These are phyloP conservation scores for Talaromyces sp. DNA, from an alignment of 2,329 filamentous ascomycete species.

Conservation along the genomic window DNA sequence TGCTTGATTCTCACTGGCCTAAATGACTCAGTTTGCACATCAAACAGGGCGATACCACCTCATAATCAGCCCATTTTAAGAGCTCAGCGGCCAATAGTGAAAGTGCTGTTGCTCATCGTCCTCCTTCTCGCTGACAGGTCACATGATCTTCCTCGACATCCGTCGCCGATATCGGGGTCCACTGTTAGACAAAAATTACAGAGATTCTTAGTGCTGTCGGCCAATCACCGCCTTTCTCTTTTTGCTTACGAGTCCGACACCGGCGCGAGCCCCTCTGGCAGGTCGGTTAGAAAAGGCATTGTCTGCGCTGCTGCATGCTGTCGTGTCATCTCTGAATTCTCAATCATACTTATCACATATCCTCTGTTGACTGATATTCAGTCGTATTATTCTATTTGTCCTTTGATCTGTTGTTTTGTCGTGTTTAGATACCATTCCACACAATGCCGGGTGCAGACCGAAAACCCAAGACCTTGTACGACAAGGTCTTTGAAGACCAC, in stretches of 20 bases:
- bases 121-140: not conserved
- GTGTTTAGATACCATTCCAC: conserved; percentile 12
- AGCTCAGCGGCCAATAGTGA: not conserved
- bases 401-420: conserved; percentile 1
- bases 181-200: not conserved
- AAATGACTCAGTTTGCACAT: not conserved
- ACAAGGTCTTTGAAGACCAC: conserved; percentile 94
- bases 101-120: not conserved
- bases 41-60: not conserved
- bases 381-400: not conserved
- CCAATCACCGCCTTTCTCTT: conserved; percentile 9
- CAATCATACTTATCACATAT: not conserved
- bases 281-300: conserved; percentile 16
- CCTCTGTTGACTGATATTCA: not conserved
- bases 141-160: not conserved
- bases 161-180: conserved; percentile 12
- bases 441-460: conserved; percentile 68
- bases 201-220: not conserved
- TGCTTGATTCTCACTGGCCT: not conserved
- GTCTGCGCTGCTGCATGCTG: conserved; percentile 5
- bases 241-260: conserved; percentile 15
- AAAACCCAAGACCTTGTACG: conserved; percentile 82
- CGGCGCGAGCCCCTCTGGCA: conserved; percentile 15
- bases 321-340: conserved; percentile 1
- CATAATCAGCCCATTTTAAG: not conserved